These are phyloP conservation scores for Plasmopara muralis DNA, from an alignment of 352 stramenopile genomes.

Conservation along the genomic window DNA sequence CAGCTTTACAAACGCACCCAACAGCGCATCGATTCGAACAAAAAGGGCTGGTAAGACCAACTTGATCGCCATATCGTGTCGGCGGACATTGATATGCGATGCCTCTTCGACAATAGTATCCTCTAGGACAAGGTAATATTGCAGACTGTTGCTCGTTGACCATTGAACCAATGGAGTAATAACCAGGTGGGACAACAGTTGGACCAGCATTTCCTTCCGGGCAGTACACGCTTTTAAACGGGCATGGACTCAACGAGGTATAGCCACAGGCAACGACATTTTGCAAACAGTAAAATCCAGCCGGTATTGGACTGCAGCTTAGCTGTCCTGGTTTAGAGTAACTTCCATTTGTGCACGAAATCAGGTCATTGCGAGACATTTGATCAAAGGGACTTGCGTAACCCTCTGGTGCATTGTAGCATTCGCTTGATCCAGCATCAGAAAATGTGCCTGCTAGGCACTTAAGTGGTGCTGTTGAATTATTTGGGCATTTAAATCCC, in stretches of 20 bases:
- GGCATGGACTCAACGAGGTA: constrained; percentile 30
- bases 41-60: constrained; percentile 28
- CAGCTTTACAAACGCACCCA: constrained; percentile 43
- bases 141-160: constrained; percentile 22
- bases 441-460: constrained; percentile 40
- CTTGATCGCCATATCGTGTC: constrained; percentile 35
- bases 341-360: constrained; percentile 40
- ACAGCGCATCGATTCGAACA: constrained; percentile 40
- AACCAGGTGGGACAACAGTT: constrained; percentile 33
- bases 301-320: constrained; percentile 32
- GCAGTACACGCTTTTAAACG: constrained; percentile 38
- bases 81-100: constrained; percentile 32
- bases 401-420: constrained; percentile 35
- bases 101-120: constrained; percentile 44
- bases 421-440: constrained; percentile 22
- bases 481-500: constrained; percentile 33
- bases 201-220: constrained; percentile 31
- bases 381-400: constrained; percentile 26
- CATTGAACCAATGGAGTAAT: constrained; percentile 36
- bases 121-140: constrained; percentile 37
- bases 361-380: constrained; percentile 26
- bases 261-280: constrained; percentile 27
- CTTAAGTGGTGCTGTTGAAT: constrained; percentile 15
- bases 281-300: constrained; percentile 36
- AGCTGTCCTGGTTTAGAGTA: constrained; percentile 48